phyloP scores from a whole-genome alignment of 176 grass and related monocot species.

The Lolium rigidum region DNA sequence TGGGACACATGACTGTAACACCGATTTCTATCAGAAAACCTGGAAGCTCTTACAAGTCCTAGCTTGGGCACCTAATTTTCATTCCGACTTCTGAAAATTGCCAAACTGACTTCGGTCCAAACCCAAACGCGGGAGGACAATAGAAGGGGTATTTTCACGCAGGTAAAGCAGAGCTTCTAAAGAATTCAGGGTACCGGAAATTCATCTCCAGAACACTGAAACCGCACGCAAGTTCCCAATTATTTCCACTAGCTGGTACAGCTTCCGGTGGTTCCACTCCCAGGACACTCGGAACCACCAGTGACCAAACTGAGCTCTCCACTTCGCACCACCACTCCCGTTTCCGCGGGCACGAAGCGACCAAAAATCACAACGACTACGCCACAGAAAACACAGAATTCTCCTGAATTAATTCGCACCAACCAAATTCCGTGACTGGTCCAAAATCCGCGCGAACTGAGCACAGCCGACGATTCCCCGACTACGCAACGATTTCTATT shows the following conservation, averaged over 20 bases:
- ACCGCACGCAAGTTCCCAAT: background rate
- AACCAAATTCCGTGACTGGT: background rate
- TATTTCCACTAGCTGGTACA: background rate
- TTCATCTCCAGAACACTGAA: background rate
- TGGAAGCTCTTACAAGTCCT: background rate
- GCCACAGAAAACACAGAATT: background rate
- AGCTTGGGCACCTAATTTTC: background rate
- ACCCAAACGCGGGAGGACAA: background rate
- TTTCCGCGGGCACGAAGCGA: background rate
- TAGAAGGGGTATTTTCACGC: background rate
- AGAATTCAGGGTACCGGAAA: background rate
- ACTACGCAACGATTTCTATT: background rate
- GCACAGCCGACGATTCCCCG: background rate
- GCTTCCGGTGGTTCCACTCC: background rate
- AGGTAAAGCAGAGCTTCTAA: background rate
- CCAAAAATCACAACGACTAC: background rate
- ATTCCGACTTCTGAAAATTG: background rate
- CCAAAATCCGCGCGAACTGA: background rate
- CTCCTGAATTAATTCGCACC: background rate
- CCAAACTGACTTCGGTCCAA: background rate
- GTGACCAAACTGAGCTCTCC: background rate
- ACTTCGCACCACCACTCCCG: background rate
- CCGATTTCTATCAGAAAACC: background rate
- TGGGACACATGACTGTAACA: background rate
- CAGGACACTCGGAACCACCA: background rate